A percentile compares a stretch with the other conserved stretches of the same genome.
Evolutionary conservation across 129 eudicot genomes (phyloP).

Genomic region (Helianthus tuberosus): DNA sequence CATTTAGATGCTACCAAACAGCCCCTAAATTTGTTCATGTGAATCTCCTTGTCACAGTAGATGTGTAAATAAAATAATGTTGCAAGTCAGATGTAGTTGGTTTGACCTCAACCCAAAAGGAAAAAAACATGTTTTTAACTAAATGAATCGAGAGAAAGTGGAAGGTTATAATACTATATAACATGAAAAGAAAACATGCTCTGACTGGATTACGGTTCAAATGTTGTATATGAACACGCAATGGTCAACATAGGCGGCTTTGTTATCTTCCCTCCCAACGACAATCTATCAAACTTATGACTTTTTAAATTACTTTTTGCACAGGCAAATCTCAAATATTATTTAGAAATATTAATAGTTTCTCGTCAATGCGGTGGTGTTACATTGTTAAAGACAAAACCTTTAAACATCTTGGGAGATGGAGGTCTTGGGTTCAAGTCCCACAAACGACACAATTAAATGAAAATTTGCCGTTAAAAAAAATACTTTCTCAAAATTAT

Average conservation of each 20-base stretch:
- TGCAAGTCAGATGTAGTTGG: conserved; percentile 12
- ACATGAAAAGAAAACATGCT: background rate
- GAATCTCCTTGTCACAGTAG: no score
- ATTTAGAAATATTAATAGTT: background rate
- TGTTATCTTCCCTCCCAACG: conserved; percentile 21
- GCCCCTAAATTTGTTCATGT: no score
- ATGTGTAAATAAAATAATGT: background rate
- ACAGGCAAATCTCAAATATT: background rate
- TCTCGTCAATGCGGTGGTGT: no score
- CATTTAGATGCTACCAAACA: no score
- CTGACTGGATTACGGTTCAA: conserved; percentile 4
- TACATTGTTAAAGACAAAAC: no score
- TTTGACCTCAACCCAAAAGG: conserved; percentile 15
- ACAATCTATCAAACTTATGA: conserved; percentile 27
- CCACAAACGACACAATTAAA: no score
- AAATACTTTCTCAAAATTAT: no score
- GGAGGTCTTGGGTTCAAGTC: no score
- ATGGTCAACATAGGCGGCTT: conserved; percentile 40
- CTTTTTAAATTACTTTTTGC: conserved; percentile 4
- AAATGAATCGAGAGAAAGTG: background rate
- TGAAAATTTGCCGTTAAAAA: no score
- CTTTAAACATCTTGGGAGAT: no score
- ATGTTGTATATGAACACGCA: conserved; percentile 13
- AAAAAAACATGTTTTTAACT: background rate
- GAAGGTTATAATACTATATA: no score